phyloP scores from a whole-genome alignment of 441 rosid genomes.

The Corymbia calophylla region DNA sequence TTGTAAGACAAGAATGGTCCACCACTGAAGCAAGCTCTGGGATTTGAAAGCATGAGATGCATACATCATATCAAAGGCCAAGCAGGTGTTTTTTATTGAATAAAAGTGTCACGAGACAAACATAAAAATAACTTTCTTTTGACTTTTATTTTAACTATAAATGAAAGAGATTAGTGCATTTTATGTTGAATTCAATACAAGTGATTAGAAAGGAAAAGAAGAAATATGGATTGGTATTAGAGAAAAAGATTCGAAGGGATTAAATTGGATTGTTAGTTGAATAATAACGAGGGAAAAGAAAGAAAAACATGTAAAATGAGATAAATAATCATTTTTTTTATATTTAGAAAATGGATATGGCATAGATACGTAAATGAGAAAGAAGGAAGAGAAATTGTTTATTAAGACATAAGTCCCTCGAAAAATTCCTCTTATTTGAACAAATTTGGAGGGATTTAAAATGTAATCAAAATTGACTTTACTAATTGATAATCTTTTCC shows the following conservation, averaged over 20 bases:
- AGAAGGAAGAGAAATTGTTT: background rate
- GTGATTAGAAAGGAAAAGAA: background rate
- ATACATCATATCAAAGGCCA: background rate
- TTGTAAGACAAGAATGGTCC: background rate
- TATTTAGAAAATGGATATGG: background rate
- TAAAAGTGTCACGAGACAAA: background rate
- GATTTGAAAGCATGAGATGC: background rate
- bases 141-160: background rate
- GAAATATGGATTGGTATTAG: background rate
- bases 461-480: background rate
- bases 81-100: too few relatives aligned
- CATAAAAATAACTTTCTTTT: background rate
- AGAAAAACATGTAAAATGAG: background rate
- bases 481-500: background rate
- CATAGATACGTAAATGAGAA: background rate
- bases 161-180: background rate
- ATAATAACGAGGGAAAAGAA: background rate
- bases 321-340: too few relatives aligned
- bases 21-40: background rate
- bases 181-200: background rate
- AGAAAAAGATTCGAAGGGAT: background rate
- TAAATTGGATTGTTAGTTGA: background rate
- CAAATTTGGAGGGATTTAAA: background rate
- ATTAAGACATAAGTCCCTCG: background rate
- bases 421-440: background rate